A percentile compares a stretch with the other conserved stretches of the same genome.
Evolutionary conservation across 257 asterid genomes (phyloP).

Genomic region (Vinca minor): DNA sequence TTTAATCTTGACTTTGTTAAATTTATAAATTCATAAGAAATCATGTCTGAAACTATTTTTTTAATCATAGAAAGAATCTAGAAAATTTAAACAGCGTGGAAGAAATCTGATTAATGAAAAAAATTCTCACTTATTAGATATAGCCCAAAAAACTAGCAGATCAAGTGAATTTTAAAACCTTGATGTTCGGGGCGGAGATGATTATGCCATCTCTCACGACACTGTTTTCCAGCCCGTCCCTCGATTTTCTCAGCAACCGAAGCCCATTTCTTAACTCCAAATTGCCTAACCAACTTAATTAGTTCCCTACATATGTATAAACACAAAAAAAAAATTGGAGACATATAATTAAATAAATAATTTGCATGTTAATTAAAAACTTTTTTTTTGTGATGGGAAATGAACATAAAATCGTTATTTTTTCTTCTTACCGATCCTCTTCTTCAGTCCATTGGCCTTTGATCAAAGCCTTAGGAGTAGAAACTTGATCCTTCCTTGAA

Average conservation of each 20-base stretch:
- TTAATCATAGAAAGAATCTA: background rate
- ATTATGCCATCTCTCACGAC: constrained; percentile 70
- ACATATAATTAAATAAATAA: too few species aligned
- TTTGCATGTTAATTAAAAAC: too few species aligned
- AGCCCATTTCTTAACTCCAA: constrained; percentile 57
- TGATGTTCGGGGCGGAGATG: constrained; percentile 67
- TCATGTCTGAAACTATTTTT: background rate
- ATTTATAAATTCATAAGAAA: too few species aligned
- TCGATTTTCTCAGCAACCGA: constrained; percentile 47
- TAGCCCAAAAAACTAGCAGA: background rate
- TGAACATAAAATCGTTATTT: background rate
- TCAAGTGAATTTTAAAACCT: constrained; percentile 33
- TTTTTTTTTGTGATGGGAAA: too few species aligned
- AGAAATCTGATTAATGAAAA: background rate
- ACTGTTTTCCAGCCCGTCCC: too few species aligned
- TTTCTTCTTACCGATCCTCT: constrained; percentile 59
- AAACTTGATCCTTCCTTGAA: constrained; percentile 14
- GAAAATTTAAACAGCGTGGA: background rate
- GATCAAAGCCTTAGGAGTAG: too few species aligned
- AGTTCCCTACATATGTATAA: constrained; percentile 32
- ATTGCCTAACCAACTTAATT: constrained; percentile 30
- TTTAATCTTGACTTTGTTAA: background rate
- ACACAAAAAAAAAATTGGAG: background rate
- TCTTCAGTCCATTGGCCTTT: constrained; percentile 69
- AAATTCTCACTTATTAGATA: constrained; percentile 11